These are phyloP conservation scores for Vaccinium myrtillus DNA, from an alignment of 148 eudicot species.

Conservation along the genomic window DNA sequence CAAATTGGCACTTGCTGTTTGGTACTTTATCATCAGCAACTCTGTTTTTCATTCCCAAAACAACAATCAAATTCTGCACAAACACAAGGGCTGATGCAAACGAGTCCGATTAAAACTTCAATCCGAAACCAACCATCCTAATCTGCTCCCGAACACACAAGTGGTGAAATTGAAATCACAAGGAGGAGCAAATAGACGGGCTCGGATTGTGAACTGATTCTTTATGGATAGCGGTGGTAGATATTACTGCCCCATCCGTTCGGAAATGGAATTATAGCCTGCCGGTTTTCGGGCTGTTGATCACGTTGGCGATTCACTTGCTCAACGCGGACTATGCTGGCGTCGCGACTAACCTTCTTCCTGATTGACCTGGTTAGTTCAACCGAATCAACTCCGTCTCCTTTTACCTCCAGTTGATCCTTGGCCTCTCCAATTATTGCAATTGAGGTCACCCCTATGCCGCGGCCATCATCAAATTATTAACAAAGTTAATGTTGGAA, in stretches of 20 bases:
- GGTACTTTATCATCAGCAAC: not conserved
- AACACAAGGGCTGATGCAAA: too few species aligned
- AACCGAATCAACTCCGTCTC: not conserved
- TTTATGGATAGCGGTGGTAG: not conserved
- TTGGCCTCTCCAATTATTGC: not conserved
- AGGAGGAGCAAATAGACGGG: not conserved
- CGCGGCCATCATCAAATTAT: not conserved
- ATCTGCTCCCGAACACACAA: not conserved
- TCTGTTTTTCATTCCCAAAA: not conserved
- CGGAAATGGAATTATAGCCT: not conserved
- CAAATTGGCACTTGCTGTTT: not conserved
- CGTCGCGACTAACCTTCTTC: constrained; percentile 5
- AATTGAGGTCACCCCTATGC: constrained; percentile 1
- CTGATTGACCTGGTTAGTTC: not conserved
- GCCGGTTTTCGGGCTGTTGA: not conserved
- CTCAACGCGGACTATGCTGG: not conserved
- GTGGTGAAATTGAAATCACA: too few species aligned
- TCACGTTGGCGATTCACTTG: not conserved
- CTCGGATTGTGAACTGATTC: not conserved
- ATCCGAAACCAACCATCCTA: not conserved
- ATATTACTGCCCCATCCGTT: not conserved
- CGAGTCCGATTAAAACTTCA: too few species aligned
- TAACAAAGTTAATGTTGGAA: not conserved
- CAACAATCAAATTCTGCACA: too few species aligned
- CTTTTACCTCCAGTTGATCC: not conserved